Percentiles rank a stretch among this genome's conserved stretches.
phyloP scores from a whole-genome alignment of 345 rosid genomes.

The Melaleuca quinquenervia region DNA sequence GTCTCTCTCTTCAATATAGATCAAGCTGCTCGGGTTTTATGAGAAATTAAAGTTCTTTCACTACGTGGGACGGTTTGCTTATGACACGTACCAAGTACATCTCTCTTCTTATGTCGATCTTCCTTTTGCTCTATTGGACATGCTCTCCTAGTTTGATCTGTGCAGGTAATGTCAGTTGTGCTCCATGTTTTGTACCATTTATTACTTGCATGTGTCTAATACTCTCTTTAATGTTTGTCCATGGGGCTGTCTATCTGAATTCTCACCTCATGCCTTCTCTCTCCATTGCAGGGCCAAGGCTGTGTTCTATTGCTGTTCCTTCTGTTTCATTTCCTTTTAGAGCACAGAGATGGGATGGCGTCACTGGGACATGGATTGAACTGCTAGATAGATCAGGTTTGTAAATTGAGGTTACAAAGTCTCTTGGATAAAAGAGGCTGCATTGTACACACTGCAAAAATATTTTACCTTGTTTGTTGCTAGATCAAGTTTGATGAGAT shows the following conservation, averaged over 20 bases:
- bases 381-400: not conserved
- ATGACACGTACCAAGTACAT: not conserved
- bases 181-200: not conserved
- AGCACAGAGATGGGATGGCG: not conserved
- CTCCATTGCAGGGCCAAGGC: not conserved
- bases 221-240: not conserved
- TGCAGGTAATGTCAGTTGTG: not conserved
- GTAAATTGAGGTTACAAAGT: not conserved
- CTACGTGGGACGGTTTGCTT: not conserved
- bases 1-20: not conserved
- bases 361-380: not conserved
- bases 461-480: not conserved
- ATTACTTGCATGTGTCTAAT: not conserved
- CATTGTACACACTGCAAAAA: not conserved
- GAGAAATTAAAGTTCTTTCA: not conserved
- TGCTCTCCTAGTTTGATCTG: not conserved
- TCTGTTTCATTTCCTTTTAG: not conserved
- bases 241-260: not conserved
- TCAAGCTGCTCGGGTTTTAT: not conserved
- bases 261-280: not conserved
- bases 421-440: not conserved
- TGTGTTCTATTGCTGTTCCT: not conserved
- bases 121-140: not conserved
- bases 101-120: not conserved
- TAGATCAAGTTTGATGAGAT: not conserved